A percentile compares a stretch with the other conserved stretches of the same genome.
Evolutionary conservation across 139 green algal genomes (phyloP).

Genomic region (Spirogloea muscicola): DNA sequence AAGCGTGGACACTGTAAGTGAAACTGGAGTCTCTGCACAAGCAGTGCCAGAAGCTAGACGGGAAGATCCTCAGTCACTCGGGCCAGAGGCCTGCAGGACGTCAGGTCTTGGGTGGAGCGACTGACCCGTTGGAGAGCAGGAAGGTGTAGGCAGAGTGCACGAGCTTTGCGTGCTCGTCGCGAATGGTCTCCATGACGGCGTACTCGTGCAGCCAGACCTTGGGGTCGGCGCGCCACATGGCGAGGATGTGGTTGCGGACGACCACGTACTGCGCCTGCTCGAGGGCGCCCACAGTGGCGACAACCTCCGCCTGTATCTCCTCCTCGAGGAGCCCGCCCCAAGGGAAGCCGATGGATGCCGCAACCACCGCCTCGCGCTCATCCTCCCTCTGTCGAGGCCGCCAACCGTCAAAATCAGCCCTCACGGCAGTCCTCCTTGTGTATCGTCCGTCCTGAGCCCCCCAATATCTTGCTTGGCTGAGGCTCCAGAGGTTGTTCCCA

Average conservation of each 20-base stretch:
- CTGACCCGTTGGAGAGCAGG: conserved; percentile 45
- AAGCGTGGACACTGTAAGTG: too few species aligned
- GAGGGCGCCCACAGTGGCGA: conserved; percentile 8
- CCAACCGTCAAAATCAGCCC: too few species aligned
- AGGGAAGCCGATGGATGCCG: conserved; percentile 20
- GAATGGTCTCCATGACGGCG: conserved; percentile 8
- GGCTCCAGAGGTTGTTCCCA: too few species aligned
- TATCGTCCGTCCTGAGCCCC: too few species aligned
- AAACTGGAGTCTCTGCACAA: too few species aligned
- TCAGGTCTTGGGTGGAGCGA: too few species aligned
- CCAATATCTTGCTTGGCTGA: too few species aligned
- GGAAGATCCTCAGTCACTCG: too few species aligned
- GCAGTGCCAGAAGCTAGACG: too few species aligned
- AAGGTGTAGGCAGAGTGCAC: conserved; percentile 27
- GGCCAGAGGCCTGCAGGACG: too few species aligned
- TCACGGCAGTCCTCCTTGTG: too few species aligned
- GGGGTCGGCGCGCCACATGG: conserved; percentile 21
- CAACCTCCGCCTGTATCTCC: conserved; percentile 36
- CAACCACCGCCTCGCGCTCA: conserved; percentile 10
- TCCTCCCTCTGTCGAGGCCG: conserved; percentile 8
- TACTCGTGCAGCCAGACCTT: conserved; percentile 14
- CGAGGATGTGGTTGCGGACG: conserved; percentile 32
- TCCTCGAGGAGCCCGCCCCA: conserved; percentile 23
- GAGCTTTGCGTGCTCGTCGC: conserved; percentile 9
- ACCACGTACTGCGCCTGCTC: conserved; percentile 23